Evolutionary conservation across 129 eudicot species (phyloP).

Genomic region (Tanacetum coccineum): DNA sequence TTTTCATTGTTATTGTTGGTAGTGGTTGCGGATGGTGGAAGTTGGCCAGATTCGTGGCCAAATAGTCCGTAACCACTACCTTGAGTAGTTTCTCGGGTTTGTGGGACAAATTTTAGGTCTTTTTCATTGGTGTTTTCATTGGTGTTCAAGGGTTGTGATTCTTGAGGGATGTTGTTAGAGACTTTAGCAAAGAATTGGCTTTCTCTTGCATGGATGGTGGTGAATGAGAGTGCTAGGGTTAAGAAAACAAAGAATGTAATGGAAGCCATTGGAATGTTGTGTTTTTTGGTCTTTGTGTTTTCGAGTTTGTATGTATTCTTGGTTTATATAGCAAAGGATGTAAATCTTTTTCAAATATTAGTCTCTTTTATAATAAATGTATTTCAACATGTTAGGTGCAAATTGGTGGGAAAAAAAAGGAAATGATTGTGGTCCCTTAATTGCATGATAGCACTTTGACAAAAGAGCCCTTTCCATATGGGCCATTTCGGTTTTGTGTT

Average conservation of each 20-base stretch:
- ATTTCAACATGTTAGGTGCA: conserved; percentile 41
- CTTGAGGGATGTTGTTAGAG: conserved; percentile 31
- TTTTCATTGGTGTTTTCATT: conserved; percentile 34
- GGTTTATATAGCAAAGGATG: conserved; percentile 43
- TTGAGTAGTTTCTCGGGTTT: conserved; percentile 29
- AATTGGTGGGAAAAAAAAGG: conserved; percentile 39
- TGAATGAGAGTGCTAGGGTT: conserved; percentile 35
- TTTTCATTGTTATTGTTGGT: background rate
- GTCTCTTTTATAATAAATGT: conserved; percentile 17
- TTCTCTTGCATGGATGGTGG: conserved; percentile 67
- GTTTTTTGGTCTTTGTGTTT: conserved; percentile 21
- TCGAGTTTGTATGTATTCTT: conserved; percentile 23
- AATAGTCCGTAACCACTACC: conserved; percentile 52
- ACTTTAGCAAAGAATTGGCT: conserved; percentile 65
- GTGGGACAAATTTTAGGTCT: conserved; percentile 59
- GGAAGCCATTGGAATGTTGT: conserved; percentile 16
- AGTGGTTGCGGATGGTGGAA: conserved; percentile 52
- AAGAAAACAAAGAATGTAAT: conserved; percentile 39
- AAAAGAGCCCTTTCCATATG: conserved; percentile 32
- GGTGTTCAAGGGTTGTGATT: conserved; percentile 29
- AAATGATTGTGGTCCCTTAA: conserved; percentile 45
- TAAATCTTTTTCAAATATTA: conserved; percentile 6
- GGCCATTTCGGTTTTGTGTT: conserved; percentile 15
- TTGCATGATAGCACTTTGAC: conserved; percentile 32
- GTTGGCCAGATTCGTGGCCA: conserved; percentile 65